A percentile compares a stretch with the other conserved stretches of the same genome.
Conservation (phyloP, 331 rosid species). For the Acacia pycnantha region DNA sequence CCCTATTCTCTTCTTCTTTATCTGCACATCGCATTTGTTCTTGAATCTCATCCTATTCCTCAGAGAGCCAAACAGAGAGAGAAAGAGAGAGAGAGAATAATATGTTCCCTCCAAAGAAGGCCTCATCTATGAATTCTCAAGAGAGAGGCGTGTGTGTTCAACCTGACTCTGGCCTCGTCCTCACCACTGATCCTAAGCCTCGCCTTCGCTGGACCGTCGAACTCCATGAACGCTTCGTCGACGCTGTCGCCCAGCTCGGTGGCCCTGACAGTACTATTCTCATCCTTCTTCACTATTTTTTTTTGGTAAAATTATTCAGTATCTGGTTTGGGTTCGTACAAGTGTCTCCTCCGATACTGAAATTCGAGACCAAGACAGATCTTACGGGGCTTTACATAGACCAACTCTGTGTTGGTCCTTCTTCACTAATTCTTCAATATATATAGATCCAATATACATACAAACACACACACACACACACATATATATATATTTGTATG, state of each 20-base stretch:
- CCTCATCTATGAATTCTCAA: slow-evolving; percentile 94
- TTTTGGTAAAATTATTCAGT: no score
- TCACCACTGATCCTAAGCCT: slow-evolving; percentile 98
- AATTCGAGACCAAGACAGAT: no score
- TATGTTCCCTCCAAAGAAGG: slow-evolving; percentile 94
- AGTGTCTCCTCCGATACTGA: fast-evolving
- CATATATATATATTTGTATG: no score
- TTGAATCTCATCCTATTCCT: slow-evolving; percentile 83
- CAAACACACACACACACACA: no score
- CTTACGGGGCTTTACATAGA: no score
- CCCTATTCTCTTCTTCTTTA: slow-evolving; percentile 75
- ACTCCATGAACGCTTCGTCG: slow-evolving; percentile 97
- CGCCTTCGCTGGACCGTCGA: slow-evolving; percentile 99
- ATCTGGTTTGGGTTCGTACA: no score
- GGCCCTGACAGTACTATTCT: slow-evolving; percentile 83
- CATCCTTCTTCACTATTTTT: background rate
- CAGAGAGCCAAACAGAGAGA: slow-evolving; percentile 38
- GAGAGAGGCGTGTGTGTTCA: slow-evolving; percentile 97
- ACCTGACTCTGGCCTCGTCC: slow-evolving; percentile 98
- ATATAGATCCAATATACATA: no score
- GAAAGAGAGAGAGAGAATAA: slow-evolving; percentile 55
- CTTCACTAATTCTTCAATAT: no score
- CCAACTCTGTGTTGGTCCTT: no score
- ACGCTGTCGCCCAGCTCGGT: slow-evolving; percentile 96
- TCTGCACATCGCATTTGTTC: slow-evolving; percentile 99